Evolutionary conservation across 495 filamentous ascomycete genomes (phyloP), one percentile per base, ranked within the genome.

Genomic region (Neurospora africana): DNA sequence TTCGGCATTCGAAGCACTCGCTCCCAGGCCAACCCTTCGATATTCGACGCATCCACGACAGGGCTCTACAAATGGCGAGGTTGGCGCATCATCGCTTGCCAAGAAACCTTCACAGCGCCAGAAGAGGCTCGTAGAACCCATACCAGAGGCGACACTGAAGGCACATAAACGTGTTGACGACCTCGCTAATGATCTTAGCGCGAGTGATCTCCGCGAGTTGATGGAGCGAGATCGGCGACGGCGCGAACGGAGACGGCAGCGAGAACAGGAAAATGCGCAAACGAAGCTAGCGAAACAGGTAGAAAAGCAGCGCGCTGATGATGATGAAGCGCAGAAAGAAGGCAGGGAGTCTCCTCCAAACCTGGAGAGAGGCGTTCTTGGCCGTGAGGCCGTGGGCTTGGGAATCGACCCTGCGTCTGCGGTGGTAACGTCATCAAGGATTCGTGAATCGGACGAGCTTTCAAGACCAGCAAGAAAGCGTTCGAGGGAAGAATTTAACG

Each of bases 201-300:
- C 94, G 2, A 87, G 91, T 41, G 92, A 90, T 75, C 76, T 98
- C 68, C 86, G 93, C 23, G 92, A 96, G 76, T 79, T 97, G 40
- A 87, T 98, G 86, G 94, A 98, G 72, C 83, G 94, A 70, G 94
- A 98, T 78, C 84, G 91, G 73, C 88, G 93, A 72, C 86, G 94
- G 38, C 87, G 85, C 72, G 92, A 97, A 71, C 89, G 87, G 78
- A 93, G 92, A 82, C 85, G 85, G 68, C 84, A 89, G 70, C 85
- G 87, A 53, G 91, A 96, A 33, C 88, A 90, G 71, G 91, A 94
- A 74, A 90, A 83, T 72, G 79, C 91, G 33, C 87, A 92, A 71
- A 86, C 89, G 72, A 89, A 86, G 70, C 82, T 97, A 53, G 87
- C 91, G 72, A 85, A 89, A 53, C 87, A 86, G 69, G 88, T 89